Conservation (phyloP, 768 basidiomycete genomes). For the Leccinum boreale region DNA sequence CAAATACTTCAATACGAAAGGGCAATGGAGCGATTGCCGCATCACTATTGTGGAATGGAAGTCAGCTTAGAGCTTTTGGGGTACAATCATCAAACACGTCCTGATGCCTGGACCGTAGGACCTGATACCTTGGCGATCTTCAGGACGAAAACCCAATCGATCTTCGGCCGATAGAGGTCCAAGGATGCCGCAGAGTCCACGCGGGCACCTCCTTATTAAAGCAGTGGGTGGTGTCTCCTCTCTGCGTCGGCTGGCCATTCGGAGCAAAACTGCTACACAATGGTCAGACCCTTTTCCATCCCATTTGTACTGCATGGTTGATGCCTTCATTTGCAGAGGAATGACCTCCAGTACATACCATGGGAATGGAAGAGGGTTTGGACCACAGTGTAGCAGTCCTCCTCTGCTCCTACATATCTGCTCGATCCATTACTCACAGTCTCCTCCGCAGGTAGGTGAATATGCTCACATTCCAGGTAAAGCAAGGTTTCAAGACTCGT, state of each 20-base stretch:
- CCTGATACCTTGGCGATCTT: background rate
- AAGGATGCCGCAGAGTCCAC: background rate
- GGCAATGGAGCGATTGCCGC: background rate
- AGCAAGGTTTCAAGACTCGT: background rate
- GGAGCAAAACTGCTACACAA: slow-evolving; percentile 20
- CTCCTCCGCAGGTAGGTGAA: background rate
- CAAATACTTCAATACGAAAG: slow-evolving; percentile 2
- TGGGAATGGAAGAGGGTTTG: slow-evolving; percentile 47
- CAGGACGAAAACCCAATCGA: background rate
- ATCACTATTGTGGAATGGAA: slow-evolving; percentile 6
- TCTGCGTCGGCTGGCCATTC: slow-evolving; percentile 1
- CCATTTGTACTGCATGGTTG: slow-evolving; percentile 27
- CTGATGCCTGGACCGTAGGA: background rate
- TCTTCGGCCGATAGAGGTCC: slow-evolving; percentile 2
- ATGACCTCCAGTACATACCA: slow-evolving; percentile 38
- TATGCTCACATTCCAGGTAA: background rate
- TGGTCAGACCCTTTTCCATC: slow-evolving; percentile 28
- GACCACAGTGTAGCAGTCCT: slow-evolving; percentile 22
- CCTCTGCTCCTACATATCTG: slow-evolving; percentile 1
- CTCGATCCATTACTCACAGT: background rate
- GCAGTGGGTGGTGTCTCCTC: background rate
- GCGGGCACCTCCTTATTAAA: slow-evolving; percentile 8
- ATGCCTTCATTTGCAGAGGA: slow-evolving; percentile 30
- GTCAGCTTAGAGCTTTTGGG: background rate
- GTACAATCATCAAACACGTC: background rate